These are phyloP conservation scores for Hylodesmum podocarpum DNA, from an alignment of 306 rosid species.

Conservation along the genomic window DNA sequence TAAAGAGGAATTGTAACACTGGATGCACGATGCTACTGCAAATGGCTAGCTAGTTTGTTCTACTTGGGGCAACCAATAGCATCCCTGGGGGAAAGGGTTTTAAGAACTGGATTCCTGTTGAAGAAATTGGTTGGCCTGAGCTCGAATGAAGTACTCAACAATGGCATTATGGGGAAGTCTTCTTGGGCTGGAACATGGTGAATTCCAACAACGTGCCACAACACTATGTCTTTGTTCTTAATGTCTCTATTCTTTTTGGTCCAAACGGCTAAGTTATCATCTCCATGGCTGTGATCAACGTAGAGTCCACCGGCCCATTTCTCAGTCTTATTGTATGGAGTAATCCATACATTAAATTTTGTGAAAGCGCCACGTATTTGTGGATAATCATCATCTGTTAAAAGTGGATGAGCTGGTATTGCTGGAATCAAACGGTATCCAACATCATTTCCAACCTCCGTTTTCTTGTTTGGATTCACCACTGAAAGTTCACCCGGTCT, in stretches of 20 bases:
- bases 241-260: conserved; percentile 34
- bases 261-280: neutral
- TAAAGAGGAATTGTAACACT: no score
- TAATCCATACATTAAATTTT: conserved; percentile 49
- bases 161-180: conserved; percentile 66
- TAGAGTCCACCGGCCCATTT: conserved; percentile 59
- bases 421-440: conserved; percentile 61
- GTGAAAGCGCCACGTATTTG: neutral
- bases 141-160: conserved; percentile 54
- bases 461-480: conserved; percentile 56
- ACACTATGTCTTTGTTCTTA: conserved; percentile 43
- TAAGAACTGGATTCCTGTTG: conserved; percentile 62
- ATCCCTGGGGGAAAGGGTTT: conserved; percentile 33
- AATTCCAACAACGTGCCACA: conserved; percentile 68
- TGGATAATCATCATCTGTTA: conserved; percentile 37
- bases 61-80: conserved; percentile 28
- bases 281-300: neutral
- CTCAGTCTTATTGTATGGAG: conserved; percentile 55
- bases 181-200: conserved; percentile 73
- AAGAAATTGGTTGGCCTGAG: conserved; percentile 73
- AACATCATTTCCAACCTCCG: conserved; percentile 41
- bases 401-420: conserved; percentile 37
- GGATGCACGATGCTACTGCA: neutral
- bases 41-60: neutral
- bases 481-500: conserved; percentile 41